Conservation (phyloP, 2,329 filamentous ascomycete species). For the Chaetothyriales sp. region DNA sequence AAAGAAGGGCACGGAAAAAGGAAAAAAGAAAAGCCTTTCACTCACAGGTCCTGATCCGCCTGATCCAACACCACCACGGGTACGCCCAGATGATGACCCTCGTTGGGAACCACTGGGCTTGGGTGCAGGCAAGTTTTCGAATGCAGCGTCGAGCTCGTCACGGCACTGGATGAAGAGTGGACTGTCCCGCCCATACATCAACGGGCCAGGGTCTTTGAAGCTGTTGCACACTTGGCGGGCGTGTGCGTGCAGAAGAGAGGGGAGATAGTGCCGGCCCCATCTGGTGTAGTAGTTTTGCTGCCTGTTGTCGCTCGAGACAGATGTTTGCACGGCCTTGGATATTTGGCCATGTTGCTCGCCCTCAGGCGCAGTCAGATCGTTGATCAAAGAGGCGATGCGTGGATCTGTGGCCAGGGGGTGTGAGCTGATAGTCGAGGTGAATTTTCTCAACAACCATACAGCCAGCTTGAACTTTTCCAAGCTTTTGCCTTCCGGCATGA, state of each 20-base stretch:
- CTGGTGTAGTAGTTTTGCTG: conserved; percentile 25
- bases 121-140: conserved; percentile 21
- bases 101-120: conserved; percentile 13
- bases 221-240: conserved; percentile 43
- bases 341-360: conserved; percentile 6
- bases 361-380: background rate
- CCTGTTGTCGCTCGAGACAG: background rate
- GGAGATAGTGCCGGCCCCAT: conserved; percentile 47
- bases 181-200: conserved; percentile 37
- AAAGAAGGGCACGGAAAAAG: background rate
- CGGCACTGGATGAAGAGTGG: conserved; percentile 39
- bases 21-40: no score
- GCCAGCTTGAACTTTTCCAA: background rate
- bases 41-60: background rate
- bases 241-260: conserved; percentile 42
- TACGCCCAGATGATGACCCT: background rate
- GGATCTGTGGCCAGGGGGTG: background rate
- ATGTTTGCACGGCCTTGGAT: conserved; percentile 7
- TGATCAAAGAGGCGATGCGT: background rate
- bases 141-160: conserved; percentile 33
- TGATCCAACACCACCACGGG: background rate
- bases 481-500: background rate
- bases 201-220: conserved; percentile 46
- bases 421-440: background rate
- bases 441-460: background rate